These are phyloP conservation scores for Eucommia ulmoides DNA, from an alignment of 257 asterid species.

Conservation along the genomic window DNA sequence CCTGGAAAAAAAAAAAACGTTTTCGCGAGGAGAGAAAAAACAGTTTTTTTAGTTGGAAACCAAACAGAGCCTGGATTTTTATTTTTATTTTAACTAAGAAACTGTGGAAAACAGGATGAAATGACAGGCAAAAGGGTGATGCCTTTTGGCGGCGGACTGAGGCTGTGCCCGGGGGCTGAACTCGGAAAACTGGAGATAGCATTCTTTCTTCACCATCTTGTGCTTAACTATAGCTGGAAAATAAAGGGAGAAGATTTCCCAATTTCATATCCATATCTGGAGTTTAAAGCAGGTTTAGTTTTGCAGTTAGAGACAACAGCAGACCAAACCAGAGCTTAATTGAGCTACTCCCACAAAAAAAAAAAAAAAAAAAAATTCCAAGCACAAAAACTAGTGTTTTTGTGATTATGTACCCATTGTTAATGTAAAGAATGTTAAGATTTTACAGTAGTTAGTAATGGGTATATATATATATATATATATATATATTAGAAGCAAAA, in stretches of 20 bases:
- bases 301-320: conserved; percentile 29
- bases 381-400: background rate
- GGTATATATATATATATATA: background rate
- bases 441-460: background rate
- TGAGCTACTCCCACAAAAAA: background rate
- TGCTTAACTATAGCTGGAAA: conserved; percentile 66
- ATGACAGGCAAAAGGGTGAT: conserved; percentile 34
- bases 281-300: conserved; percentile 37
- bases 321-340: background rate
- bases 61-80: too few relatives aligned
- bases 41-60: too few relatives aligned
- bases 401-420: background rate
- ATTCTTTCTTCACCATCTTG: conserved; percentile 66
- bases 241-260: conserved; percentile 40
- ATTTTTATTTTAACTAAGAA: too few relatives aligned
- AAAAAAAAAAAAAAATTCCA: too few relatives aligned
- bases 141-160: conserved; percentile 63
- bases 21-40: too few relatives aligned
- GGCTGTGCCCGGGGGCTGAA: conserved; percentile 78
- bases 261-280: conserved; percentile 49
- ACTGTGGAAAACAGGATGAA: conserved; percentile 46
- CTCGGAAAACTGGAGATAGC: conserved; percentile 61
- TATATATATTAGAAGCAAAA: background rate
- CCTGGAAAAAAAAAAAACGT: too few relatives aligned
- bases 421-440: background rate